These are phyloP conservation scores for Chenopodium formosanum DNA, from an alignment of 148 eudicot genomes.

Conservation along the genomic window DNA sequence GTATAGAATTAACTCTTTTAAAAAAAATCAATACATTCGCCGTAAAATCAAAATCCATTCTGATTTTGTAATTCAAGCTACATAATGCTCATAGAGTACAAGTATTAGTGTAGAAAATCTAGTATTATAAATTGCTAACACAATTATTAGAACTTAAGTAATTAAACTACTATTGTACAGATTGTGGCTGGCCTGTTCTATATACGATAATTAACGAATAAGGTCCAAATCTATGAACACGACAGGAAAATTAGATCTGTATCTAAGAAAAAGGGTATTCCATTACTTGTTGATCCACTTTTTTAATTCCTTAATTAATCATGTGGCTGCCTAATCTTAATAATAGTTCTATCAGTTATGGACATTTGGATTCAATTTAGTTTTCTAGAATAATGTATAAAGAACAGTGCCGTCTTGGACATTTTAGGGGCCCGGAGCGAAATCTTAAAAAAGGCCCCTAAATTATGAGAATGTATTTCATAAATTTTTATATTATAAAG, in stretches of 20 bases:
- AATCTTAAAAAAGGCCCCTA: too few species aligned
- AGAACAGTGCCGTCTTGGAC: too few species aligned
- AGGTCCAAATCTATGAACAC: not conserved
- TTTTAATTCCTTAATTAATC: not conserved
- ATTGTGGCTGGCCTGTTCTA: not conserved
- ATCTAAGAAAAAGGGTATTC: not conserved
- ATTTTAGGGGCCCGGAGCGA: too few species aligned
- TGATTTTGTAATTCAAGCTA: too few species aligned
- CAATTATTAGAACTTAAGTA: not conserved
- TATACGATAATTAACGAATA: not conserved
- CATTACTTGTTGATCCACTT: not conserved
- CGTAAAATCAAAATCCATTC: too few species aligned
- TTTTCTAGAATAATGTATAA: not conserved
- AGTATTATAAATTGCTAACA: too few species aligned
- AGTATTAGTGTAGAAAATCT: too few species aligned
- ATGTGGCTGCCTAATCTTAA: not conserved
- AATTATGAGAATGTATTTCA: too few species aligned
- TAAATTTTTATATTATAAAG: too few species aligned
- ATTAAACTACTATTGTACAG: not conserved
- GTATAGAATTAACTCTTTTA: too few species aligned
- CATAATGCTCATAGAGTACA: too few species aligned
- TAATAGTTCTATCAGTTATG: not conserved
- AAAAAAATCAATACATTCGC: too few species aligned
- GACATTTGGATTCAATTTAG: not conserved
- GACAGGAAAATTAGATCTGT: not conserved